phyloP scores from a whole-genome alignment of 2,329 filamentous ascomycete genomes.

The Eurotiales sp. region DNA sequence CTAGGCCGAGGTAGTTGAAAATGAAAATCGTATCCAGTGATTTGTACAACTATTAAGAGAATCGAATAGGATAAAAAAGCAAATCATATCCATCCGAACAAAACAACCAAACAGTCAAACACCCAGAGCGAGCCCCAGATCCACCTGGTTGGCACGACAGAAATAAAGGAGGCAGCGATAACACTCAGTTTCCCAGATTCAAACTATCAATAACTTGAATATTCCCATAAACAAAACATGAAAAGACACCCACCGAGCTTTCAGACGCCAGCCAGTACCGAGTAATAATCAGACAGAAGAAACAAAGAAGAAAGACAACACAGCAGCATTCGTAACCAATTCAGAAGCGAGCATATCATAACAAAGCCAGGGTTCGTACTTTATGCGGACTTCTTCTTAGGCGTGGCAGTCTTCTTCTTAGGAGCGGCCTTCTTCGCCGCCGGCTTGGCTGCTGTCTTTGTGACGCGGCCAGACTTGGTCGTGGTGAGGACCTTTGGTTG shows the following conservation, averaged over 20 bases:
- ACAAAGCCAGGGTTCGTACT: constrained; percentile 17
- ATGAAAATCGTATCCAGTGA: not conserved
- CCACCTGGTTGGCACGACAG: constrained; percentile 16
- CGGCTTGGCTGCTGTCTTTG: constrained; percentile 42
- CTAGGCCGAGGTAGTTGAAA: too few relatives aligned
- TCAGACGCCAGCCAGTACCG: constrained; percentile 12
- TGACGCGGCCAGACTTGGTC: constrained; percentile 82
- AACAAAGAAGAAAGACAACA: constrained; percentile 1
- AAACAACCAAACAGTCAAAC: not conserved
- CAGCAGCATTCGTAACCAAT: not conserved
- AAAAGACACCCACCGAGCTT: constrained; percentile 10
- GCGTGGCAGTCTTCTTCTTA: constrained; percentile 42
- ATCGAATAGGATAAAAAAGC: not conserved
- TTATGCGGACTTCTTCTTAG: constrained; percentile 16
- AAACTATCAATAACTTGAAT: not conserved
- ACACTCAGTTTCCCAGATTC: not conserved
- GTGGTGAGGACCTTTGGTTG: constrained; percentile 68
- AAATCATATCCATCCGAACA: constrained; percentile 2
- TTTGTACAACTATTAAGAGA: not conserved
- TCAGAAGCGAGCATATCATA: constrained; percentile 10
- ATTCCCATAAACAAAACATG: not conserved
- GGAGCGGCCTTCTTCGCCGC: constrained; percentile 43
- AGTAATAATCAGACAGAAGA: not conserved
- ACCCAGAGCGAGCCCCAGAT: not conserved
- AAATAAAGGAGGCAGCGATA: not conserved